Conservation (phyloP, 495 filamentous ascomycete genomes). For the Niebla homalea region DNA sequence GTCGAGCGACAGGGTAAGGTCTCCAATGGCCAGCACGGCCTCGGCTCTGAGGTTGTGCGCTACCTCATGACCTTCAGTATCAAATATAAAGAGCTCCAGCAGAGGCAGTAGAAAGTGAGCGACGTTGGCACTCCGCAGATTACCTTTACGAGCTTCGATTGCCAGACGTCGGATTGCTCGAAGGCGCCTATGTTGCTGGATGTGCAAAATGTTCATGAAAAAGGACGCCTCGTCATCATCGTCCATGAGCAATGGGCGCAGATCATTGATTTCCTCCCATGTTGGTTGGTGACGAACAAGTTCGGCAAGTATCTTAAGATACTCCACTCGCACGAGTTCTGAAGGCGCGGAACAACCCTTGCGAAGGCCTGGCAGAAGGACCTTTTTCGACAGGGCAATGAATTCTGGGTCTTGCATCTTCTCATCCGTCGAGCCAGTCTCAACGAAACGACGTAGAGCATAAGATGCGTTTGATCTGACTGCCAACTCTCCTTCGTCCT, state of each 20-base stretch:
- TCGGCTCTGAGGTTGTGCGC: conserved; percentile 78
- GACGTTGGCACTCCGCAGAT: conserved; percentile 60
- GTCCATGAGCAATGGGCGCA: conserved; percentile 56
- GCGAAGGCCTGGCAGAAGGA: conserved; percentile 64
- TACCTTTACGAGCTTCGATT: conserved; percentile 43
- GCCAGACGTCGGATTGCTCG: conserved; percentile 69
- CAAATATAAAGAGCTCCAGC: conserved; percentile 86
- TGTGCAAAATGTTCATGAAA: conserved; percentile 83
- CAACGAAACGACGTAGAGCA: conserved; percentile 67
- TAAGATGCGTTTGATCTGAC: conserved; percentile 77
- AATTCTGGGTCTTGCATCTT: conserved; percentile 28
- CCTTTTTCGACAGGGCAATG: conserved; percentile 33
- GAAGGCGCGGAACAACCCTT: conserved; percentile 60
- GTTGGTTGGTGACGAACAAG: conserved; percentile 56
- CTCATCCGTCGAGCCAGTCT: conserved; percentile 29
- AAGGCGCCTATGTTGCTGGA: conserved; percentile 77
- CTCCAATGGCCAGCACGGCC: conserved; percentile 59
- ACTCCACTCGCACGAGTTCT: conserved; percentile 73
- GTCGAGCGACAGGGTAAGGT: conserved; percentile 59
- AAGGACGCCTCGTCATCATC: conserved; percentile 85
- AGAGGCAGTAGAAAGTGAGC: conserved; percentile 81
- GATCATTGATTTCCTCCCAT: conserved; percentile 58
- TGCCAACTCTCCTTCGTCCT: conserved; percentile 74
- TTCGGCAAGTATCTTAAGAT: conserved; percentile 61
- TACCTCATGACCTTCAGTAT: conserved; percentile 57